phyloP scores from a whole-genome alignment of 768 basidiomycete genomes.

The Macrocybe gigantea region DNA sequence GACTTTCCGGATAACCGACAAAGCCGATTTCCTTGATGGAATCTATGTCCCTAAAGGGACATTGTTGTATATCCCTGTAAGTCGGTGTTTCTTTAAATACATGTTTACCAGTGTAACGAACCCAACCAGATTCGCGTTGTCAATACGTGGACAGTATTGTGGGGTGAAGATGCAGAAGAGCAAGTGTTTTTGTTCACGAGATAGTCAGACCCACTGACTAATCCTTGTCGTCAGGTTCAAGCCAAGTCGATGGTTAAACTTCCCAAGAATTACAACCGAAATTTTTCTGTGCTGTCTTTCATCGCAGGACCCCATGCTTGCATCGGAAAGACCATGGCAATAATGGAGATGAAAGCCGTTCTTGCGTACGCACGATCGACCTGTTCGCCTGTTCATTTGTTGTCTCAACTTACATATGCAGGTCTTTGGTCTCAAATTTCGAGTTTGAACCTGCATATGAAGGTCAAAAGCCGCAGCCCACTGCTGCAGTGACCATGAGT shows the following conservation, averaged over 20 bases:
- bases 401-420: conserved; percentile 5
- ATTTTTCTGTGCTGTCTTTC: conserved; percentile 33
- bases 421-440: conserved; percentile 36
- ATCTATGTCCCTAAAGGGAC: conserved; percentile 41
- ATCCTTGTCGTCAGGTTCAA: conserved; percentile 27
- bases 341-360: conserved; percentile 38
- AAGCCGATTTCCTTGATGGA: conserved; percentile 37
- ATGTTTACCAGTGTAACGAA: background rate
- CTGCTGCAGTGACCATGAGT: conserved; percentile 46
- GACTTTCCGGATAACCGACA: conserved; percentile 29
- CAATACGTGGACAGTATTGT: conserved; percentile 43
- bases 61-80: conserved; percentile 33
- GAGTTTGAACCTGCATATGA: conserved; percentile 35
- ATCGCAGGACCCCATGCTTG: conserved; percentile 35
- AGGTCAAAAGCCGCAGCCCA: conserved; percentile 33
- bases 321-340: conserved; percentile 39
- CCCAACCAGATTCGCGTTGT: conserved; percentile 37
- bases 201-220: background rate
- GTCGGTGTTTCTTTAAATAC: conserved; percentile 3
- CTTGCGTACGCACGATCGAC: conserved; percentile 19
- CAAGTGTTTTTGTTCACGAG: conserved; percentile 12
- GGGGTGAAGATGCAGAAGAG: conserved; percentile 49
- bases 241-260: conserved; percentile 41
- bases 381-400: background rate
- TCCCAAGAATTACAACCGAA: conserved; percentile 25